phyloP scores from a whole-genome alignment of 495 filamentous ascomycete species.

The Hypoxylon intermedium region DNA sequence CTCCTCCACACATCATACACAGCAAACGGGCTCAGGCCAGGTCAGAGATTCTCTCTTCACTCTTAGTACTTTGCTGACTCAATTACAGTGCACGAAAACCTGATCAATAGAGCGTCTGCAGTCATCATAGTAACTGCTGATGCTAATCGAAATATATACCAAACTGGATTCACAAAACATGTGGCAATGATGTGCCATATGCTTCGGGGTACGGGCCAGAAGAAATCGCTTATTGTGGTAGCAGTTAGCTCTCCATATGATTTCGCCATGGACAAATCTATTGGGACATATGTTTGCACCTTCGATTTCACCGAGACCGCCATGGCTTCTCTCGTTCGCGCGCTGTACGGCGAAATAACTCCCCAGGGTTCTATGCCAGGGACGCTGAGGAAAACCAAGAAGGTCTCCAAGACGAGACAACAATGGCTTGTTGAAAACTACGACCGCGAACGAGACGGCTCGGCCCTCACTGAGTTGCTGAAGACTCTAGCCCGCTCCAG shows the following conservation, averaged over 20 bases:
- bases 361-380: conserved; percentile 79
- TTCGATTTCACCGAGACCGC: conserved; percentile 94
- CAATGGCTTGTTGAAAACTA: conserved; percentile 90
- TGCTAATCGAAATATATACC: conserved; percentile 87
- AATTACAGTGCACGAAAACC: conserved; percentile 75
- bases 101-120: conserved; percentile 83
- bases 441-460: conserved; percentile 75
- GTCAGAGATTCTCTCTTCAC: conserved; percentile 34
- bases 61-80: not conserved
- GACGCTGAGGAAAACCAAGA: conserved; percentile 80
- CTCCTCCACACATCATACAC: conserved; percentile 92
- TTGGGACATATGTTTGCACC: conserved; percentile 89
- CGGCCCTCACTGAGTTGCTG: conserved; percentile 72
- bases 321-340: conserved; percentile 79
- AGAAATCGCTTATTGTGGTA: conserved; percentile 82
- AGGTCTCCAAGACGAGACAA: conserved; percentile 78
- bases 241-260: conserved; percentile 92
- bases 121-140: conserved; percentile 90
- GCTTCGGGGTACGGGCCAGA: conserved; percentile 61
- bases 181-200: conserved; percentile 87
- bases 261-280: conserved; percentile 87
- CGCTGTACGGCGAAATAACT: conserved; percentile 76
- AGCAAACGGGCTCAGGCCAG: conserved; percentile 81
- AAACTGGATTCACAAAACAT: conserved; percentile 90
- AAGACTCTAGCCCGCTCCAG: conserved; percentile 65